Conservation (phyloP, 768 basidiomycete genomes). For the Leccinum ochraceum region DNA sequence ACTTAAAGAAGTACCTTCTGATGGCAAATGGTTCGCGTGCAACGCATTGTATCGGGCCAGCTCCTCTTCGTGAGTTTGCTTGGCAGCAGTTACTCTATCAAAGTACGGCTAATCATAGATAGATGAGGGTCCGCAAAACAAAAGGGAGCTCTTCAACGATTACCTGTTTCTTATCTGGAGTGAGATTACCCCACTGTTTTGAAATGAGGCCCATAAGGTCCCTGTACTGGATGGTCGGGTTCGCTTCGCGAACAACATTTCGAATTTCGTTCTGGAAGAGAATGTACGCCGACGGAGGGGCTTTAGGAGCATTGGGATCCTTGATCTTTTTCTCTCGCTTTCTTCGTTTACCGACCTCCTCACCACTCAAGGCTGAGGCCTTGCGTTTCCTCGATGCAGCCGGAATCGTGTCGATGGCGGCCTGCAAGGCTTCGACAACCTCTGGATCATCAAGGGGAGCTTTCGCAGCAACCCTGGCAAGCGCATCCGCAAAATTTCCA, state of each 20-base stretch:
- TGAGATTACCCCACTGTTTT: conserved; percentile 71
- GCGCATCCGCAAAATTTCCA: conserved; percentile 60
- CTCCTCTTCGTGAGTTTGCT: conserved; percentile 60
- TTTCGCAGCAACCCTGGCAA: conserved; percentile 50
- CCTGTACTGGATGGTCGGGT: conserved; percentile 65
- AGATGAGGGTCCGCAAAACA: not conserved
- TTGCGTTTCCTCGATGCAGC: conserved; percentile 55
- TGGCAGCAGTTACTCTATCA: conserved; percentile 53
- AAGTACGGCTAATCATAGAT: conserved; percentile 30
- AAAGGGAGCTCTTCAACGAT: conserved; percentile 28
- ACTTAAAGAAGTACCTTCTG: conserved; percentile 37
- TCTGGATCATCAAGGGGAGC: conserved; percentile 35
- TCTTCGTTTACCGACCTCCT: conserved; percentile 38
- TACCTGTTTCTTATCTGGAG: conserved; percentile 73
- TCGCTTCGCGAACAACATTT: conserved; percentile 61
- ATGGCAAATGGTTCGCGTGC: conserved; percentile 49
- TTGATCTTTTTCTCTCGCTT: conserved; percentile 59
- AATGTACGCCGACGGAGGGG: conserved; percentile 90
- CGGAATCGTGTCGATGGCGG: conserved; percentile 34
- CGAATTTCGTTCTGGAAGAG: conserved; percentile 93
- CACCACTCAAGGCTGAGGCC: conserved; percentile 30
- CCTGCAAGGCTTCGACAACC: conserved; percentile 30
- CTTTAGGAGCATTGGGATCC: conserved; percentile 94
- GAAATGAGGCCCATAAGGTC: conserved; percentile 75
- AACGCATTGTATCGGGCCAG: conserved; percentile 66